Conservation (phyloP, 371 early-diverging fungal species). For the Mucor lusitanicus region DNA sequence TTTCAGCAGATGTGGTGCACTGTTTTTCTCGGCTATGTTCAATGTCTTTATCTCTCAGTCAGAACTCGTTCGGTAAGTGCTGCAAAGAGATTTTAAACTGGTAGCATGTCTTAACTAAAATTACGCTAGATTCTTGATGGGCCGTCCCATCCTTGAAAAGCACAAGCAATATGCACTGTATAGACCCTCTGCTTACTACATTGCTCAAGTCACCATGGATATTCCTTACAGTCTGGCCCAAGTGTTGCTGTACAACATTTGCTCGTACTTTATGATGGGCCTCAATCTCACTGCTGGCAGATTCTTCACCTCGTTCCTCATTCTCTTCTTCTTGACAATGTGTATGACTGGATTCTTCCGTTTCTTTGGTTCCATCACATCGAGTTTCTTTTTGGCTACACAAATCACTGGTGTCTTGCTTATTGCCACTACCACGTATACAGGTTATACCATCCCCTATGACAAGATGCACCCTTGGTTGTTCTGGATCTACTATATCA, state of each 20-base stretch:
- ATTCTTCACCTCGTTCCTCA: conserved; percentile 54
- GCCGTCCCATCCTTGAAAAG: conserved; percentile 67
- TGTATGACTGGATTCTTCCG: conserved; percentile 54
- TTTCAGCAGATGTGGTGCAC: conserved; percentile 44
- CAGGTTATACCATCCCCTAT: conserved; percentile 69
- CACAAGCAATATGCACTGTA: conserved; percentile 71
- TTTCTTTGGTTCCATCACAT: conserved; percentile 46
- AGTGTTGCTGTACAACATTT: conserved; percentile 48
- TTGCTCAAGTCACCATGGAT: conserved; percentile 58
- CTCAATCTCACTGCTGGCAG: conserved; percentile 52
- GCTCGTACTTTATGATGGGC: conserved; percentile 66
- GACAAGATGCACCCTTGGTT: conserved; percentile 71
- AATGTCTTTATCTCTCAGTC: conserved; percentile 58
- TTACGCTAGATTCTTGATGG: conserved; percentile 52
- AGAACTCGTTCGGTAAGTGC: conserved; percentile 47
- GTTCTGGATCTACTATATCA: conserved; percentile 74
- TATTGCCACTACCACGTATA: conserved; percentile 58
- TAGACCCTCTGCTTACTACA: conserved; percentile 62
- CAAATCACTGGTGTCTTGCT: conserved; percentile 59
- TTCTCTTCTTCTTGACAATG: conserved; percentile 48
- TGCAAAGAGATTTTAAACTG: too few species aligned
- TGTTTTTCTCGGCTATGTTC: conserved; percentile 60
- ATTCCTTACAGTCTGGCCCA: conserved; percentile 32
- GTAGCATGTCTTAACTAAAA: too few species aligned
- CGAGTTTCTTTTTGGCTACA: conserved; percentile 59